phyloP scores from a whole-genome alignment of 139 green algal species.

The Penium margaritaceum region DNA sequence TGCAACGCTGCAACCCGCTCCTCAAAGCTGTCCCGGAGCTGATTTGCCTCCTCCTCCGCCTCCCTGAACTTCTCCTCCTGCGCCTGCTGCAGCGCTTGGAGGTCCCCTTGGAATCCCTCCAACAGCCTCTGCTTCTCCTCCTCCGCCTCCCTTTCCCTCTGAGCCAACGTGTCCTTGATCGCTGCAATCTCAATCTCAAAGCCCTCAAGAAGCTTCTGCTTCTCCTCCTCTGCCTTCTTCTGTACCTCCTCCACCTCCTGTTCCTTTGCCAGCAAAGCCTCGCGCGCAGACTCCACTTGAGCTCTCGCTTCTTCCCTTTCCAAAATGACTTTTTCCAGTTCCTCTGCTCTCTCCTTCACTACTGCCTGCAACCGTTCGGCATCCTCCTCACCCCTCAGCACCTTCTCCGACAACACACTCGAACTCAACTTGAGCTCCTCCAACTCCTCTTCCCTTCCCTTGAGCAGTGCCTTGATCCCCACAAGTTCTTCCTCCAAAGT shows the following conservation, averaged over 20 bases:
- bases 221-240: slow-evolving; percentile 1
- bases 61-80: background rate
- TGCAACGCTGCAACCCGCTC: background rate
- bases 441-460: background rate
- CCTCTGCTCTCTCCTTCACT: slow-evolving; percentile 18
- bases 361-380: background rate
- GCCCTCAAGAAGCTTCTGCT: background rate
- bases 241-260: slow-evolving; percentile 7
- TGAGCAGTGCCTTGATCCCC: background rate
- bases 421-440: too few relatives aligned
- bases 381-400: background rate
- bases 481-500: background rate
- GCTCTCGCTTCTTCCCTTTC: slow-evolving; percentile 16
- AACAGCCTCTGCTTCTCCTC: background rate
- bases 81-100: slow-evolving; percentile 3
- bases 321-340: background rate
- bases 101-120: background rate
- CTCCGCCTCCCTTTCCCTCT: background rate
- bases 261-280: slow-evolving; percentile 1
- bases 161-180: background rate
- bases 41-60: slow-evolving; percentile 10
- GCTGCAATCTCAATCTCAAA: background rate
- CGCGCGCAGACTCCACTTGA: background rate
- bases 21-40: background rate
- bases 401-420: slow-evolving; percentile 1